Conservation (phyloP, 2,329 filamentous ascomycete genomes). For the Sporothrix humicola region DNA sequence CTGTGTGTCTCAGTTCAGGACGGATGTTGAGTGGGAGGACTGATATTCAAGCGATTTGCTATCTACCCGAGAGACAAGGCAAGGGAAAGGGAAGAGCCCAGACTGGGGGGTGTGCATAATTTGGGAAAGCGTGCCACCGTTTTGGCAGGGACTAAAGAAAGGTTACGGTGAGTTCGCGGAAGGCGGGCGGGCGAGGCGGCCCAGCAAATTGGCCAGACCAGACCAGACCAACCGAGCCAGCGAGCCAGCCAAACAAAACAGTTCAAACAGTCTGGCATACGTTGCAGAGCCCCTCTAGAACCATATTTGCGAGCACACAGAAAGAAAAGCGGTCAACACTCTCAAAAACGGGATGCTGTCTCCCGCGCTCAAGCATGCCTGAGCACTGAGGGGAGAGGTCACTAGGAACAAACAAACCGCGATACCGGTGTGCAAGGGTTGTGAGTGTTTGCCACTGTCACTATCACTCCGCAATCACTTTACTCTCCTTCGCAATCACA, state of each 20-base stretch:
- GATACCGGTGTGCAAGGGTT: slow-evolving; percentile 8
- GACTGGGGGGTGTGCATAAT: slow-evolving; percentile 18
- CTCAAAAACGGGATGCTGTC: background rate
- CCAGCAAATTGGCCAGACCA: too few relatives aligned
- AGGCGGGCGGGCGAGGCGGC: background rate
- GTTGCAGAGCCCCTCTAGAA: background rate
- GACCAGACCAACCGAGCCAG: too few relatives aligned
- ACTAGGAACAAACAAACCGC: background rate
- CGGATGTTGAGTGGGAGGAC: too few relatives aligned
- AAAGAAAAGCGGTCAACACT: slow-evolving; percentile 16
- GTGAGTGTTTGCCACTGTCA: background rate
- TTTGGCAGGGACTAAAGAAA: background rate
- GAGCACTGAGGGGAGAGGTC: background rate
- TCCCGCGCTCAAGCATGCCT: background rate
- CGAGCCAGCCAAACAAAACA: too few relatives aligned
- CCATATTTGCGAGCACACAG: background rate
- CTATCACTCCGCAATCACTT: too few relatives aligned
- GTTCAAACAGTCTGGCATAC: background rate
- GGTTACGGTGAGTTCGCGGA: slow-evolving; percentile 4
- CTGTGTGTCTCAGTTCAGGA: slow-evolving; percentile 1
- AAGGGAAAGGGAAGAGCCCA: background rate
- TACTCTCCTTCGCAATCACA: too few relatives aligned
- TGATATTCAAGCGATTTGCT: background rate
- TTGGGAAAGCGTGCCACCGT: background rate
- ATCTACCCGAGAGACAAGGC: slow-evolving; percentile 9